phyloP scores from a whole-genome alignment of 2,329 filamentous ascomycete species.

The Dactylellina leptospora region DNA sequence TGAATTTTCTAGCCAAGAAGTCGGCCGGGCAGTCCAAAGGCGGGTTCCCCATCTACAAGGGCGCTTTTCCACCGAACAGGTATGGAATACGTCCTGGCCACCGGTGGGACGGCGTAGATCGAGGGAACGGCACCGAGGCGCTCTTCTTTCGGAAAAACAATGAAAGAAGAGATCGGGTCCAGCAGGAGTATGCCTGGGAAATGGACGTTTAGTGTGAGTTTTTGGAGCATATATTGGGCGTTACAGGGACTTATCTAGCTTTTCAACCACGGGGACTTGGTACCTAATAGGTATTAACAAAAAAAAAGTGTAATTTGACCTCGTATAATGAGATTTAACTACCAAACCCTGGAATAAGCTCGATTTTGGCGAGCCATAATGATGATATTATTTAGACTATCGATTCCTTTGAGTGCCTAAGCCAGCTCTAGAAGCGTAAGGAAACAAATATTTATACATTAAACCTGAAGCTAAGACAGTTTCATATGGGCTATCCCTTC shows the following conservation, averaged over 20 bases:
- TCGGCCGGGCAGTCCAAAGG: conserved; percentile 61
- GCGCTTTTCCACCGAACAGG: conserved; percentile 84
- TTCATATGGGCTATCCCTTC: conserved; percentile 10
- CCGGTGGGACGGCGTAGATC: conserved; percentile 95
- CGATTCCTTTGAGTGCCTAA: neutral
- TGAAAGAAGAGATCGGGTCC: conserved; percentile 76
- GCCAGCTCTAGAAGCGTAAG: neutral
- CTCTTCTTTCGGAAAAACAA: conserved; percentile 92
- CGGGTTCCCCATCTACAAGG: conserved; percentile 76
- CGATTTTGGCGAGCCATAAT: too few species aligned
- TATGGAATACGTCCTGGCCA: conserved; percentile 93
- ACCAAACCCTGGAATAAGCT: too few species aligned
- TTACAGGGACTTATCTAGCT: conserved; percentile 10
- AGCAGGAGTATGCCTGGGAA: conserved; percentile 91
- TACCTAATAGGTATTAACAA: too few species aligned
- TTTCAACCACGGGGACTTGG: too few species aligned
- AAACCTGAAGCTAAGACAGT: conserved; percentile 5
- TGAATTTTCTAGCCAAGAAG: conserved; percentile 73
- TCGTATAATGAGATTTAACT: too few species aligned
- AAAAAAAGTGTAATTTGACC: too few species aligned
- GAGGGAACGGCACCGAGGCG: conserved; percentile 90
- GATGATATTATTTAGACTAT: neutral
- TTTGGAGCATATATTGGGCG: conserved; percentile 8
- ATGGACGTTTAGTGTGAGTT: conserved; percentile 76
- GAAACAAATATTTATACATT: neutral